These are phyloP conservation scores for Kodamaea arcana DNA, from an alignment of 1,139 yeast species.

Conservation along the genomic window DNA sequence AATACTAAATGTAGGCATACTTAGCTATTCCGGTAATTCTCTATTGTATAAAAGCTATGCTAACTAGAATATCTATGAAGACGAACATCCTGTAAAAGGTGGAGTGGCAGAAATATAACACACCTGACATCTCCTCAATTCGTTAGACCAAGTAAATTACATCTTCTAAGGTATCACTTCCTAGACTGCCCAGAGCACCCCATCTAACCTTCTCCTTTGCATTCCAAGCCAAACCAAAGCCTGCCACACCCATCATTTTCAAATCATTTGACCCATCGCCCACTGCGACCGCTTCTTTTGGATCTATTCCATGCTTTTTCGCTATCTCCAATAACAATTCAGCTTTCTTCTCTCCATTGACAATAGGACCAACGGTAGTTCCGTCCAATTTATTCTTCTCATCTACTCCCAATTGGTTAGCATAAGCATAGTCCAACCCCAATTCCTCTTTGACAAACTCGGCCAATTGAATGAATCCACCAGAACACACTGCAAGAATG, in stretches of 20 bases:
- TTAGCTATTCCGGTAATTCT: too few species aligned
- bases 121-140: too few species aligned
- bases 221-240: conserved; percentile 95
- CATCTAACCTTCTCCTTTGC: conserved; percentile 90
- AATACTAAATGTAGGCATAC: too few species aligned
- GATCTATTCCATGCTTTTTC: conserved; percentile 51
- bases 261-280: conserved; percentile 98
- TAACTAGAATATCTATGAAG: too few species aligned
- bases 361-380: conserved; percentile 65
- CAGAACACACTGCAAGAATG: conserved; percentile 83
- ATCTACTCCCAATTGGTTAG: conserved; percentile 66
- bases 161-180: conserved; percentile 65
- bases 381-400: conserved; percentile 51
- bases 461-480: conserved; percentile 92
- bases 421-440: conserved; percentile 82
- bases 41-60: too few species aligned
- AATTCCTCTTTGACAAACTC: conserved; percentile 62
- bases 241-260: conserved; percentile 88
- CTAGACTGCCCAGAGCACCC: conserved; percentile 78
- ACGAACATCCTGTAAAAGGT: too few species aligned
- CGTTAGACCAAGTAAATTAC: too few species aligned
- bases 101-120: too few species aligned
- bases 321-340: conserved; percentile 68
- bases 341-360: conserved; percentile 84
- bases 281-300: conserved; percentile 68